Evolutionary conservation across 2,329 filamentous ascomycete genomes (phyloP).

Genomic region (Teratosphaeria nubilosa): DNA sequence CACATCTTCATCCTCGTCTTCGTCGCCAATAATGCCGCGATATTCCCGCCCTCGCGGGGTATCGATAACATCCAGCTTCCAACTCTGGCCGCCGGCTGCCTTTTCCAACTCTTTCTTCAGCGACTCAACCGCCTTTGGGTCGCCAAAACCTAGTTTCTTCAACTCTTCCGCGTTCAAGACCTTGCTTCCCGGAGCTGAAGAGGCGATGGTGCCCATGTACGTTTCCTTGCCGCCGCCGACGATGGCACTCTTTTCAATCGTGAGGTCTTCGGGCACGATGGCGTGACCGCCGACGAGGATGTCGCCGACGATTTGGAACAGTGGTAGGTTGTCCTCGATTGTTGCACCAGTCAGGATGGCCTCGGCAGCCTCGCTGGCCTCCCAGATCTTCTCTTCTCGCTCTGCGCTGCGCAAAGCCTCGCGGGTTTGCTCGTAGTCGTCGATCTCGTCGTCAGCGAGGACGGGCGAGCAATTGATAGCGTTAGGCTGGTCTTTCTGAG

Average conservation of each 20-base stretch:
- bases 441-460: constrained; percentile 44
- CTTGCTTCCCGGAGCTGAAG: constrained; percentile 43
- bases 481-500: constrained; percentile 66
- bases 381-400: constrained; percentile 10
- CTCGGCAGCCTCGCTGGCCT: constrained; percentile 17
- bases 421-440: constrained; percentile 22
- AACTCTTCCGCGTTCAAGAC: constrained; percentile 32
- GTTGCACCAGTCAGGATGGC: not conserved
- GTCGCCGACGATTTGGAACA: constrained; percentile 39
- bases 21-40: constrained; percentile 56
- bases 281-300: constrained; percentile 49
- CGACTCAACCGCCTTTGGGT: constrained; percentile 60
- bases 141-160: constrained; percentile 51
- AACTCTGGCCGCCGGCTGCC: constrained; percentile 59
- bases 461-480: constrained; percentile 67
- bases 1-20: constrained; percentile 40
- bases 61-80: constrained; percentile 74
- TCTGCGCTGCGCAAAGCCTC: constrained; percentile 12
- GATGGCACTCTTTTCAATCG: constrained; percentile 44
- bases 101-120: constrained; percentile 59
- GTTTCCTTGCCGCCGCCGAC: constrained; percentile 44
- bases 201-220: constrained; percentile 42
- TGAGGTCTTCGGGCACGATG: constrained; percentile 44
- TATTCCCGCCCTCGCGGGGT: constrained; percentile 56
- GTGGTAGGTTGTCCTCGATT: not conserved